phyloP scores from a whole-genome alignment of 2,329 filamentous ascomycete species.

The Ilyonectria mors-panacis region DNA sequence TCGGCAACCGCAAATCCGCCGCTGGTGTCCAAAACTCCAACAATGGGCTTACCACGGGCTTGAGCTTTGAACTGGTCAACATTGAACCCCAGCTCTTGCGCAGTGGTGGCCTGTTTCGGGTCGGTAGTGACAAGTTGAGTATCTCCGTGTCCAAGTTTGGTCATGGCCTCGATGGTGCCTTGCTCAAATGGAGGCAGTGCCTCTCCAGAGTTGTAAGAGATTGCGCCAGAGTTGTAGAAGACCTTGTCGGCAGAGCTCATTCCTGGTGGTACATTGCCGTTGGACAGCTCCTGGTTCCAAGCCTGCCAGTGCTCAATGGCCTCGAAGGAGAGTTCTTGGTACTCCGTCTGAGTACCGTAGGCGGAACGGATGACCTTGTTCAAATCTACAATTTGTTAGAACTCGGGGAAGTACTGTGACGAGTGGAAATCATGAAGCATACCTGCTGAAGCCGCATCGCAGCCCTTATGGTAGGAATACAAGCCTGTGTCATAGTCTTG shows the following conservation, averaged over 20 bases:
- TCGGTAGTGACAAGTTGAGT: constrained; percentile 55
- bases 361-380: constrained; percentile 58
- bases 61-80: constrained; percentile 56
- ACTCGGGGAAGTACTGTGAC: not conserved
- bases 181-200: constrained; percentile 53
- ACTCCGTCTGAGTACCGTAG: constrained; percentile 60
- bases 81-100: constrained; percentile 48
- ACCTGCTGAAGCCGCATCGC: constrained; percentile 59
- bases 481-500: constrained; percentile 57
- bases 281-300: constrained; percentile 61
- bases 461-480: constrained; percentile 60
- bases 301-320: constrained; percentile 58
- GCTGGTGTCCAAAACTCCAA: constrained; percentile 61
- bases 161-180: constrained; percentile 54
- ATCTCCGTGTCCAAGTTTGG: constrained; percentile 50
- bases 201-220: constrained; percentile 45
- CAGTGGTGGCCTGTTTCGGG: constrained; percentile 40
- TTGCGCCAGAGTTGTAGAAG: constrained; percentile 57
- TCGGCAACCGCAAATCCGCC: constrained; percentile 63
- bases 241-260: constrained; percentile 55
- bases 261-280: constrained; percentile 52
- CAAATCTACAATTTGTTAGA: constrained; percentile 43
- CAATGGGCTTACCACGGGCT: constrained; percentile 33
- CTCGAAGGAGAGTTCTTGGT: constrained; percentile 62
- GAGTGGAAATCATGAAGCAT: not conserved